A percentile compares a stretch with the other conserved stretches of the same genome.
Evolutionary conservation across 2,329 filamentous ascomycete species (phyloP).

Genomic region (Diplodia sapinea): DNA sequence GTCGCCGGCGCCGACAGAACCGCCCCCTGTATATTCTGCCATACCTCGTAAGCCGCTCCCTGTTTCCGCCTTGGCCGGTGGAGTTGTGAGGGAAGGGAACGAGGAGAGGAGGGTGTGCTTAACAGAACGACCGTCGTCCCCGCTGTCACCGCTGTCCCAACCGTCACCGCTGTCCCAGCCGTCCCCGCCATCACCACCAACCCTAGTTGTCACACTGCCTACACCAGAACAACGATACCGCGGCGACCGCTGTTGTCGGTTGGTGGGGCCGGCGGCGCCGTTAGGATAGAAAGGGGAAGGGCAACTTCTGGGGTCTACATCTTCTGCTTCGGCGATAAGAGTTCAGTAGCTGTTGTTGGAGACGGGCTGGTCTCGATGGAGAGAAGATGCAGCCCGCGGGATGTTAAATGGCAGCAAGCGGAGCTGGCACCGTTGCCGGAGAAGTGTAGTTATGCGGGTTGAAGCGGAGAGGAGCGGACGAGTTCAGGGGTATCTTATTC

Average conservation of each 20-base stretch:
- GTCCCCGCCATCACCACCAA: too few relatives aligned
- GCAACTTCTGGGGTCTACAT: neutral
- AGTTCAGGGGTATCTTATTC: neutral
- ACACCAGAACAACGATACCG: neutral
- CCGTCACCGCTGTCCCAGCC: too few relatives aligned
- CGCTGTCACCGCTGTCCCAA: too few relatives aligned
- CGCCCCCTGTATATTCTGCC: neutral
- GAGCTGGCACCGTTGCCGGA: neutral
- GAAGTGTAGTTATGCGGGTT: neutral
- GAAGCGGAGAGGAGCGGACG: neutral
- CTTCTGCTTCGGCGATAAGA: neutral
- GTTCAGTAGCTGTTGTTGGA: neutral
- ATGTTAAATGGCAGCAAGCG: neutral
- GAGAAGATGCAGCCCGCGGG: neutral
- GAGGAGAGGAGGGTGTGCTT: too few relatives aligned
- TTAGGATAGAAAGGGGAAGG: neutral
- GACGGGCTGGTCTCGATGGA: neutral
- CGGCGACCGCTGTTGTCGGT: neutral
- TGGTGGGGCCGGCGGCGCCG: too few relatives aligned
- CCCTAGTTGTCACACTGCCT: neutral
- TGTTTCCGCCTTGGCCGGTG: too few relatives aligned
- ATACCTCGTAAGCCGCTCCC: too few relatives aligned
- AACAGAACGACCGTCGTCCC: too few relatives aligned
- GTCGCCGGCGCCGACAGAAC: neutral
- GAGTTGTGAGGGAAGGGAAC: too few relatives aligned